phyloP scores from a whole-genome alignment of 2,329 filamentous ascomycete species.

The Lithohypha guttulata region DNA sequence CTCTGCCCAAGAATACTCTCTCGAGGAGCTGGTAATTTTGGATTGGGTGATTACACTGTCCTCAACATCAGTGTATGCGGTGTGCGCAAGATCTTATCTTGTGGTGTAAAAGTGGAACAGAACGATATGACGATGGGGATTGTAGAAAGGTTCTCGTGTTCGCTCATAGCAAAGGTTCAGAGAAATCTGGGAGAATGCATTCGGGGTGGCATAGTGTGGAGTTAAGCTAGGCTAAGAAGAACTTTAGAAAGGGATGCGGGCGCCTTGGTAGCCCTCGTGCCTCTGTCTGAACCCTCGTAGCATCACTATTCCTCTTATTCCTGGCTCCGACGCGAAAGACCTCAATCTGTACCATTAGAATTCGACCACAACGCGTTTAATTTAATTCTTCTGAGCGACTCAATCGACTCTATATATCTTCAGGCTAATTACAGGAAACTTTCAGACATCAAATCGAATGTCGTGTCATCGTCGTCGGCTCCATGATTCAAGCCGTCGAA shows the following conservation, averaged over 20 bases:
- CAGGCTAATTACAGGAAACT: conserved; percentile 29
- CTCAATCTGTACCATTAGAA: conserved; percentile 21
- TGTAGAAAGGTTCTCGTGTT: too few species aligned
- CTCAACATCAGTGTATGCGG: too few species aligned
- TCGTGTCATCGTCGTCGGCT: conserved; percentile 37
- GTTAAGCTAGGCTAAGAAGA: background rate
- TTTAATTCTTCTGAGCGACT: conserved; percentile 37
- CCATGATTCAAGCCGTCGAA: conserved; percentile 38
- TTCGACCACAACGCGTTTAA: conserved; percentile 30
- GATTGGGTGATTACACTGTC: too few species aligned
- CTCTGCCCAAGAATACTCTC: too few species aligned
- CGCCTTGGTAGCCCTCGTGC: background rate
- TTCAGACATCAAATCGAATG: conserved; percentile 41
- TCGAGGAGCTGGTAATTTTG: too few species aligned
- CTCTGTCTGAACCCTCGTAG: conserved; percentile 4
- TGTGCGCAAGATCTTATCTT: too few species aligned
- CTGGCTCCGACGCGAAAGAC: conserved; percentile 7
- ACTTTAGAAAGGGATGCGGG: background rate
- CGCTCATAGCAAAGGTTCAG: background rate
- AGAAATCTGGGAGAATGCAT: background rate
- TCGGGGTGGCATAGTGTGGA: conserved; percentile 2
- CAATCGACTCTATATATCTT: conserved; percentile 34
- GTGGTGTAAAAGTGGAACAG: too few species aligned
- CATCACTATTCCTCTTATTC: conserved; percentile 8
- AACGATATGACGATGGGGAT: too few species aligned